Evolutionary conservation across 495 filamentous ascomycete genomes (phyloP).

Genomic region (Pyrenula aspistea): DNA sequence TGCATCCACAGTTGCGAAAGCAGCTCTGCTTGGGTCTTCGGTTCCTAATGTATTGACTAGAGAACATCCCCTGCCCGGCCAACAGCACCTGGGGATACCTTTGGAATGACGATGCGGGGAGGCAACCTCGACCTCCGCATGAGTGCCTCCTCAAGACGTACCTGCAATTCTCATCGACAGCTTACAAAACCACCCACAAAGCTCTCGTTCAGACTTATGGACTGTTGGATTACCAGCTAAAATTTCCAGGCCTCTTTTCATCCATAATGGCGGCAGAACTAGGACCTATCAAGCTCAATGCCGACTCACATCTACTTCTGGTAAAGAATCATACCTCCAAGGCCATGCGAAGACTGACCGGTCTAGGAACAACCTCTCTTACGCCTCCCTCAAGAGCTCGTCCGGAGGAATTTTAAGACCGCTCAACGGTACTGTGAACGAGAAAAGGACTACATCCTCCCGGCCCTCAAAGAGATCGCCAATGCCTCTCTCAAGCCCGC

Average conservation of each 20-base stretch:
- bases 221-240: no score
- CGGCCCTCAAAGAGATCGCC: slow-evolving; percentile 55
- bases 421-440: slow-evolving; percentile 74
- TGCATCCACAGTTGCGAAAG: no score
- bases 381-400: slow-evolving; percentile 78
- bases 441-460: slow-evolving; percentile 57
- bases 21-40: no score
- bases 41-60: no score
- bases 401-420: slow-evolving; percentile 84
- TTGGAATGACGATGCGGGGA: background rate
- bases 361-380: slow-evolving; percentile 87
- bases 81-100: no score
- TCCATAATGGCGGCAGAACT: slow-evolving; percentile 37
- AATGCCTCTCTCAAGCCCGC: slow-evolving; percentile 50
- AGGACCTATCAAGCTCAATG: slow-evolving; percentile 56
- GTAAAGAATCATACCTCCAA: slow-evolving; percentile 27
- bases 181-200: no score
- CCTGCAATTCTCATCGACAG: background rate
- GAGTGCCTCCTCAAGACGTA: background rate
- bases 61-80: no score
- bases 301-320: slow-evolving; percentile 60
- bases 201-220: no score
- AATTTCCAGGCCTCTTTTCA: no score
- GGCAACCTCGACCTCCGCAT: background rate
- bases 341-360: background rate